Evolutionary conservation across 768 basidiomycete species (phyloP), one percentile per base, ranked within the genome.

Genomic region (Hortiboletus flavorubellus): DNA sequence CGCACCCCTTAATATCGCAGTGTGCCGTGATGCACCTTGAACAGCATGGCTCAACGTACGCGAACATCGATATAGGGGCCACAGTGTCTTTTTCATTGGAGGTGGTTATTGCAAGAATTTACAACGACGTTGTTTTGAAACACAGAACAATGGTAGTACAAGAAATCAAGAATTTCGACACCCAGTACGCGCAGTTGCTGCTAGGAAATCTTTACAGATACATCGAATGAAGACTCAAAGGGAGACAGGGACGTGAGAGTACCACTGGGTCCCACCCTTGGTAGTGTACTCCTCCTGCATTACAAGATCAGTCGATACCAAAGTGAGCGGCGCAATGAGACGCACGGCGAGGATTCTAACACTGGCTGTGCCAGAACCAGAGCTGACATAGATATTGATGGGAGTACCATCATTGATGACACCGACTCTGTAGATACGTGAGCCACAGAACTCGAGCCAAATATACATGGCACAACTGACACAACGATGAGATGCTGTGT

Each of bases 381-480:
- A 44, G 23, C 38, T 46, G 23, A 55, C n/a, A 23, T 51, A 55
- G 21, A 55, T 34, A 34, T 55, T 23, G 9, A 55, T 51, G 9
- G 54, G 54, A 3, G 54, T 46, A 18, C 54, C 49, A 5, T 55
- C 49, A 14, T 51, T 46, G 38, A 49, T 40, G 18, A 55, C 15
- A 7, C 29, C 49, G 44, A 35, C 35, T 9, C 49, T 55, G 43
- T 29, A 29, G 11, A 14, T 16, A 18, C 3, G 49, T 51, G 4
- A 55, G 39, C 5, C 34, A 55, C 12, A 15, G 11, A 21, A n/a
- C 18, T 38, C 41, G 29, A 30, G 37, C 44, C 10, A 38, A 38
- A 23, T 2, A n/a, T 9, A 39, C 21, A 14, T 39, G 34, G 15
- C 2, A 38, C 8, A 12, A 50, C 54, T 26, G 6, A 55, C 54